A percentile compares a stretch with the other conserved stretches of the same genome.
Evolutionary conservation across 805 yeast species (phyloP).

Genomic region (Schwanniomyces vanrijiae): DNA sequence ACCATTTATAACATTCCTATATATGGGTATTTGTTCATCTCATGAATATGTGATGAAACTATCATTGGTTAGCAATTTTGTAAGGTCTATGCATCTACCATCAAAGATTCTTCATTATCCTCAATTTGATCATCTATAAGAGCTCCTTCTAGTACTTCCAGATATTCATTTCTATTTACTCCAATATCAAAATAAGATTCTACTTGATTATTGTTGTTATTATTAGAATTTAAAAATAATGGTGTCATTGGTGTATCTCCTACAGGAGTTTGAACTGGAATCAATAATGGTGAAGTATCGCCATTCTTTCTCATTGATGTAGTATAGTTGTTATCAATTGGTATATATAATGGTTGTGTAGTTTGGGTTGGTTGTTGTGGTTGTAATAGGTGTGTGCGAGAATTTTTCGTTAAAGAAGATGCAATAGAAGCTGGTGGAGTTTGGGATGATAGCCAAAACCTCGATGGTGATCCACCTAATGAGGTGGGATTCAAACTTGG

Average conservation of each 20-base stretch:
- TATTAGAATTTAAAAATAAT: constrained; percentile 20
- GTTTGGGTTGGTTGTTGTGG: constrained; percentile 13
- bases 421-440: constrained; percentile 48
- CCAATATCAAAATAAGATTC: constrained; percentile 11
- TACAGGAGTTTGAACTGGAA: constrained; percentile 43
- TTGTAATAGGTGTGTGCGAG: constrained; percentile 16
- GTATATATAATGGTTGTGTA: constrained; percentile 2
- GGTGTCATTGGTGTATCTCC: constrained; percentile 49
- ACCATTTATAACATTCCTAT: background rate
- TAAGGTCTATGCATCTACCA: background rate
- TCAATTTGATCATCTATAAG: background rate
- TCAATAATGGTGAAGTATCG: constrained; percentile 29
- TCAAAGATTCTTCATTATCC: constrained; percentile 1
- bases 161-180: background rate
- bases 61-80: background rate
- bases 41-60: background rate
- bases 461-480: constrained; percentile 54
- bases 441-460: constrained; percentile 52
- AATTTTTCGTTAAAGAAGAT: constrained; percentile 19
- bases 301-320: constrained; percentile 10
- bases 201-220: constrained; percentile 5
- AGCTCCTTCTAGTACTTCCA: background rate
- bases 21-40: background rate
- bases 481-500: constrained; percentile 54
- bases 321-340: constrained; percentile 1